These are phyloP conservation scores for Calocera viscosa DNA, from an alignment of 768 basidiomycete species.

Conservation along the genomic window DNA sequence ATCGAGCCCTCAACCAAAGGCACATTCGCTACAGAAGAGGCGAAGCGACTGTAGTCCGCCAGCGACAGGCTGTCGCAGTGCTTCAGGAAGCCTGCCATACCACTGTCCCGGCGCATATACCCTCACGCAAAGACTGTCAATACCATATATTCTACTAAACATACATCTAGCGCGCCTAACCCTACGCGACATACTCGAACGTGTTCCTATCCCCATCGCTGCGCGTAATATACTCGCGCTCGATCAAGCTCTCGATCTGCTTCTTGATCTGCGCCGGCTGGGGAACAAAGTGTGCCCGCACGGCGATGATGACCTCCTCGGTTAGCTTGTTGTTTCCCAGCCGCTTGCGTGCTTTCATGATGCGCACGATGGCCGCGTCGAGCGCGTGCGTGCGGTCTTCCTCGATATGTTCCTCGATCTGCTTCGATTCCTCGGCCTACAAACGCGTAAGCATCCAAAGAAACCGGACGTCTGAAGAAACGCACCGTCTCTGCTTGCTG, in stretches of 20 bases:
- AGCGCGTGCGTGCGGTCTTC: constrained; percentile 74
- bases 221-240: constrained; percentile 46
- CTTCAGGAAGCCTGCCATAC: neutral
- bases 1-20: too few species aligned
- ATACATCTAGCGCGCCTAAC: neutral
- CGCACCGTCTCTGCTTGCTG: constrained; percentile 84
- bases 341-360: constrained; percentile 90
- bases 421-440: constrained; percentile 76
- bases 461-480: constrained; percentile 10
- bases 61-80: too few species aligned
- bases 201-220: constrained; percentile 56
- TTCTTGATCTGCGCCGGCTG: constrained; percentile 76
- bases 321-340: constrained; percentile 67
- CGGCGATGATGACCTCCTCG: constrained; percentile 70
- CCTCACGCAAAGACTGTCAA: neutral
- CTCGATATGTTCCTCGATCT: constrained; percentile 73
- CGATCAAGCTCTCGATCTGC: constrained; percentile 68
- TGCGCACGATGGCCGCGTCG: constrained; percentile 90
- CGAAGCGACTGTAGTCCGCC: too few species aligned
- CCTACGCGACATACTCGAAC: constrained; percentile 68
- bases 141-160: neutral
- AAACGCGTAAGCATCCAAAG: neutral
- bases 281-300: constrained; percentile 78
- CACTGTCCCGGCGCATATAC: neutral
- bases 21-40: too few species aligned